phyloP scores from a whole-genome alignment of 2,329 filamentous ascomycete species.

The Ophiostoma angusticollis region DNA sequence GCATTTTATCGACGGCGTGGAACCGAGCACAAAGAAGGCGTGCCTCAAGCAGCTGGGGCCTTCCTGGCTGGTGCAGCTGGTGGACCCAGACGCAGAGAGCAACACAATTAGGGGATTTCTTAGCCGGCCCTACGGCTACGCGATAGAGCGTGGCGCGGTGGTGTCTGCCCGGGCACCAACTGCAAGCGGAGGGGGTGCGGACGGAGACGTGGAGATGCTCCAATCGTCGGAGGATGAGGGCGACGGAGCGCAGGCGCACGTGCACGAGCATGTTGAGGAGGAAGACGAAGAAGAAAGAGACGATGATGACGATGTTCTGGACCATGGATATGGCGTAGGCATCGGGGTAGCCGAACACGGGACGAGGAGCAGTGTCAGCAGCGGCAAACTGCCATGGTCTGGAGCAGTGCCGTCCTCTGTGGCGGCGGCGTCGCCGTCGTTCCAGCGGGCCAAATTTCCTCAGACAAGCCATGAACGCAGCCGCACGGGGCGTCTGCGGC shows the following conservation, averaged over 20 bases:
- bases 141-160: slow-evolving; percentile 9
- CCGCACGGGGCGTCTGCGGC: slow-evolving; percentile 30
- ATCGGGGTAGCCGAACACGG: slow-evolving; percentile 8
- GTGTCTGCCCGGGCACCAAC: too few species aligned
- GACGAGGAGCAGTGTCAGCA: slow-evolving; percentile 7
- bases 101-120: slow-evolving; percentile 27
- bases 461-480: slow-evolving; percentile 14
- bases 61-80: slow-evolving; percentile 68
- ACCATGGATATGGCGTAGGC: background rate
- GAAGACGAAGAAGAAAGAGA: slow-evolving; percentile 13
- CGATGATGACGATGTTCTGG: slow-evolving; percentile 13
- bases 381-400: slow-evolving; percentile 9
- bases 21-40: slow-evolving; percentile 59
- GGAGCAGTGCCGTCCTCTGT: slow-evolving; percentile 1
- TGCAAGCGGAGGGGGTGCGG: slow-evolving; percentile 31
- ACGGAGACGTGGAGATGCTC: slow-evolving; percentile 47
- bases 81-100: slow-evolving; percentile 51
- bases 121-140: slow-evolving; percentile 16
- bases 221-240: slow-evolving; percentile 28
- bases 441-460: slow-evolving; percentile 11
- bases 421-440: slow-evolving; percentile 5
- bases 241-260: slow-evolving; percentile 12
- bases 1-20: slow-evolving; percentile 65
- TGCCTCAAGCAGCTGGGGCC: slow-evolving; percentile 67
- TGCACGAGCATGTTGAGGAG: slow-evolving; percentile 15